Conservation (phyloP, 108 stramenopile species). For the Conticribra weissflogii region DNA sequence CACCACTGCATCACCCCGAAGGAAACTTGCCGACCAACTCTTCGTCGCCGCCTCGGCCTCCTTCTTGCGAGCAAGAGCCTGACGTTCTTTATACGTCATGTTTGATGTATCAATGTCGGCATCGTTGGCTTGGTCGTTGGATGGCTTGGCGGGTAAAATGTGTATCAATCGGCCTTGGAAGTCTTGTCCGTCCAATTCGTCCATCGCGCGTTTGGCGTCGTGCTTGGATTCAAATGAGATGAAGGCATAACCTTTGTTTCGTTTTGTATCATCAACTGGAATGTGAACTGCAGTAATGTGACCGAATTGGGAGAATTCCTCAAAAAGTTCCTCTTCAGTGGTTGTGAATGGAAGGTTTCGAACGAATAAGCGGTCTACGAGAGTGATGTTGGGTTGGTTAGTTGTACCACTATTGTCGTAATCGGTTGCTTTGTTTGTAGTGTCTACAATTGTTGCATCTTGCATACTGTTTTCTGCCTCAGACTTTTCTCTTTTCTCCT, state of each 20-base stretch:
- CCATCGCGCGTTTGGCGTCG: constrained; percentile 66
- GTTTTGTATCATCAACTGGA: constrained; percentile 91
- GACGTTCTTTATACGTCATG: constrained; percentile 86
- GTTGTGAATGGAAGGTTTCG: constrained; percentile 92
- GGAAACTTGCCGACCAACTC: constrained; percentile 95
- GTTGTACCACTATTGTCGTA: background rate
- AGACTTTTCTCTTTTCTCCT: constrained; percentile 6
- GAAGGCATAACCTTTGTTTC: constrained; percentile 96
- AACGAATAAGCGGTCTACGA: constrained; percentile 85
- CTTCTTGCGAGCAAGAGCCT: constrained; percentile 87
- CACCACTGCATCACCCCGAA: constrained; percentile 95
- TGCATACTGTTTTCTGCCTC: background rate
- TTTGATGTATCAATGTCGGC: constrained; percentile 27
- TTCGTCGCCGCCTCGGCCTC: constrained; percentile 63
- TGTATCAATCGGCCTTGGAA: constrained; percentile 92
- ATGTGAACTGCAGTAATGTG: constrained; percentile 85
- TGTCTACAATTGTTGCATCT: background rate
- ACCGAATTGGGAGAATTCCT: constrained; percentile 80
- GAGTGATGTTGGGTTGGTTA: background rate
- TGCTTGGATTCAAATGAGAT: constrained; percentile 69
- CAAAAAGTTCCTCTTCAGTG: constrained; percentile 92
- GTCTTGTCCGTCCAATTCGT: constrained; percentile 67
- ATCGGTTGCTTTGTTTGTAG: constrained; percentile 1
- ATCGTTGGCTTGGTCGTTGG: constrained; percentile 33
- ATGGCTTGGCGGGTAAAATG: constrained; percentile 76